Evolutionary conservation across 495 filamentous ascomycete genomes (phyloP), one percentile per base, ranked within the genome.

Genomic region (Cercophora samala): DNA sequence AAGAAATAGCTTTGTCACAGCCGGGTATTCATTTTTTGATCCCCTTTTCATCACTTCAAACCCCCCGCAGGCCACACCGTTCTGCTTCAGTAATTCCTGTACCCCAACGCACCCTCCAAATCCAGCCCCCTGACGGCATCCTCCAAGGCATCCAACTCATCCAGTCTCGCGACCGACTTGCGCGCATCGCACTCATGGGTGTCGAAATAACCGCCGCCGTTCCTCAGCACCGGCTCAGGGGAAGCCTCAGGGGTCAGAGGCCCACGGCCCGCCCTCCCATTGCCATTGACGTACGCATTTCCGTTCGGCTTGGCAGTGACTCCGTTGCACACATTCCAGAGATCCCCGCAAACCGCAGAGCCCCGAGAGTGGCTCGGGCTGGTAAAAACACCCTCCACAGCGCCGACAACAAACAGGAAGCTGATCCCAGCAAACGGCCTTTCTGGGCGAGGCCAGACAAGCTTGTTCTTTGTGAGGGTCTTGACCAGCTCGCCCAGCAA

Each of bases 401-500:
- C 62, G 18, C 58, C 51, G 18, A 62, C 65, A 15, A 74, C 42
- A 23, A 62, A 22, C 15, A 59, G 56, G 63, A 72, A 74, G 64
- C 73, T 69, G 60, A 70, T 19, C 4, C 65, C 72, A 4, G 59
- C 23, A 25, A 68, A 74, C 3, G 75, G 73, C 25, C 53, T 63
- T 6, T 67, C 55, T 2, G 74, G 71, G 1, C 66, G 66, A 46
- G 69, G 71, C 73, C 72, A 75, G 0, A 70, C 19, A 11, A 73
- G 63, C 15, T 22, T 23, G 21, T 42, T 65, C 18, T 22, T 65
- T 62, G 69, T 69, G 58, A 76, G 67, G 22, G 72, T 62, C 51
- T 71, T 72, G 70, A 74, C 53, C 13, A 75, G 66, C 51, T 70
- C 69, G 56, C 75, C 75, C 3, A 77, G 70, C 2, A 77, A 66